A percentile compares a stretch with the other conserved stretches of the same genome.
These are phyloP conservation scores for Beauveria pseudobassiana DNA, from an alignment of 2,329 filamentous ascomycete genomes.

Conservation along the genomic window DNA sequence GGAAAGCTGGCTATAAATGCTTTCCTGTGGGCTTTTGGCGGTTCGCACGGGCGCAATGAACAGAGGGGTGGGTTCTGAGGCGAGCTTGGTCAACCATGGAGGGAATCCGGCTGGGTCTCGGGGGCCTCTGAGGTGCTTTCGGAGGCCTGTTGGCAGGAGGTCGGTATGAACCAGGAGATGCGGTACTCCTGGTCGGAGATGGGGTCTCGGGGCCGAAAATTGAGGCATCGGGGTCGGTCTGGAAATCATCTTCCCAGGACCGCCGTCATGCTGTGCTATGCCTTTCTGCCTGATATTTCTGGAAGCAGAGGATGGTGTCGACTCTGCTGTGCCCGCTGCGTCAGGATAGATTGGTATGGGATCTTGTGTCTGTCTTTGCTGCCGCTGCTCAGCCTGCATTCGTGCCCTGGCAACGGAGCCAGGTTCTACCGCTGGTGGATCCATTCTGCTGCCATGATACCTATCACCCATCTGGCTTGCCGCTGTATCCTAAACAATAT, in stretches of 20 bases:
- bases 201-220: constrained; percentile 43
- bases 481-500: not conserved
- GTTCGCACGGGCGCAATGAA: constrained; percentile 30
- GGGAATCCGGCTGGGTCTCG: constrained; percentile 51
- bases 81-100: constrained; percentile 50
- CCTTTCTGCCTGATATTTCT: constrained; percentile 11
- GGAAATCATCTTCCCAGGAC: constrained; percentile 38
- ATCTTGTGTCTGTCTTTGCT: constrained; percentile 13
- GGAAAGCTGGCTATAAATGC: constrained; percentile 11
- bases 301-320: constrained; percentile 6
- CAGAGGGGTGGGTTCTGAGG: constrained; percentile 44
- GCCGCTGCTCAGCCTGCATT: not conserved
- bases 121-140: constrained; percentile 48
- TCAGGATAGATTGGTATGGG: constrained; percentile 6
- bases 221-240: constrained; percentile 46
- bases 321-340: not conserved
- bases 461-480: constrained; percentile 6
- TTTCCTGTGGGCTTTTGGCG: constrained; percentile 29
- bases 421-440: not conserved
- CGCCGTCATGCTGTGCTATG: constrained; percentile 3
- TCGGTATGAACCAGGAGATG: constrained; percentile 37
- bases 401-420: constrained; percentile 10
- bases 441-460: constrained; percentile 9
- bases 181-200: constrained; percentile 23
- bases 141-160: constrained; percentile 42